Conservation (phyloP, 305 asterid genomes). For the Solanum hybrid region DNA sequence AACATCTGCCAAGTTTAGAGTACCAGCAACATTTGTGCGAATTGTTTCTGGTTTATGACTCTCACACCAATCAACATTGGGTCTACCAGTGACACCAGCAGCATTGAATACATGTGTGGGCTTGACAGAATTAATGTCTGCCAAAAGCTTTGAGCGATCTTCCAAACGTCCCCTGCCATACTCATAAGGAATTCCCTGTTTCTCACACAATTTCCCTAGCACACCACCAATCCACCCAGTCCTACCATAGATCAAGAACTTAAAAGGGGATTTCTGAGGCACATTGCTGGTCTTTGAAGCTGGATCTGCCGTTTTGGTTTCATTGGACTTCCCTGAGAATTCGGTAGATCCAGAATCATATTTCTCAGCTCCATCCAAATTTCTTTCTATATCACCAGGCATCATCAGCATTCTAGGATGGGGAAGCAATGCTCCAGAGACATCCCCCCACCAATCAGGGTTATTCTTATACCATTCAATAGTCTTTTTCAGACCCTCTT, state of each 20-base stretch:
- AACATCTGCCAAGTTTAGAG: constrained; percentile 58
- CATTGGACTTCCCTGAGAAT: not conserved
- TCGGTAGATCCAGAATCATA: constrained; percentile 10
- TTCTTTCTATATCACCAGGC: constrained; percentile 49
- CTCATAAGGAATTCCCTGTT: constrained; percentile 50
- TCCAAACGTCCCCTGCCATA: constrained; percentile 69
- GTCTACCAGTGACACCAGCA: constrained; percentile 77
- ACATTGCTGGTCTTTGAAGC: constrained; percentile 4
- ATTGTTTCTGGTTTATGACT: constrained; percentile 64
- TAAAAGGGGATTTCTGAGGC: constrained; percentile 25
- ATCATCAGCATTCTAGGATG: constrained; percentile 69
- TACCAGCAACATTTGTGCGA: constrained; percentile 61
- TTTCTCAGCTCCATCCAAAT: constrained; percentile 25
- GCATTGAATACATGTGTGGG: constrained; percentile 83
- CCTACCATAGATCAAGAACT: constrained; percentile 63
- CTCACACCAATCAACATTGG: constrained; percentile 80
- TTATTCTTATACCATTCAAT: constrained; percentile 55
- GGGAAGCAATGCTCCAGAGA: constrained; percentile 57
- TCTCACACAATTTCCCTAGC: constrained; percentile 64
- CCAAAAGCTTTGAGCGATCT: constrained; percentile 42
- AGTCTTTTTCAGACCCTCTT: constrained; percentile 51
- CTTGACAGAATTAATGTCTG: constrained; percentile 43
- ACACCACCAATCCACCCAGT: constrained; percentile 75
- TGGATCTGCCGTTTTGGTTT: not conserved
- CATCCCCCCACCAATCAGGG: constrained; percentile 74